Conservation (phyloP, 2,329 filamentous ascomycete species). For the Cladosporium halotolerans region DNA sequence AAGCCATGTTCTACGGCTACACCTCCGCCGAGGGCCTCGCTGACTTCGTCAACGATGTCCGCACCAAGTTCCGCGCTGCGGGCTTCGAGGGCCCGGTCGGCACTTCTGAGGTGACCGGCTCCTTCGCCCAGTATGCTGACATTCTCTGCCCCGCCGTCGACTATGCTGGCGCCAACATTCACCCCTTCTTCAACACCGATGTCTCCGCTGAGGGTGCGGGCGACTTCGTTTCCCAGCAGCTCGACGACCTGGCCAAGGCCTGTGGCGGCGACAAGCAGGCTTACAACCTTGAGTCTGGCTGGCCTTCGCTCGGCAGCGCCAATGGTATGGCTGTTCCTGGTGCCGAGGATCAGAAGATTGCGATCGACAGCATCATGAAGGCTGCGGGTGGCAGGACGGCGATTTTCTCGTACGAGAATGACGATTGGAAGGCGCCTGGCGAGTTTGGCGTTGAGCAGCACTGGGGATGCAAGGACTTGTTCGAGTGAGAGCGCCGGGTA, state of each 20-base stretch:
- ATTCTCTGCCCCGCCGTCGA: slow-evolving; percentile 69
- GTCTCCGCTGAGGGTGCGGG: slow-evolving; percentile 62
- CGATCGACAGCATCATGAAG: slow-evolving; percentile 65
- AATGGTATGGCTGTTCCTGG: slow-evolving; percentile 71
- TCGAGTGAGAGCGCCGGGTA: slow-evolving; percentile 9
- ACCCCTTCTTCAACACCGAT: slow-evolving; percentile 85
- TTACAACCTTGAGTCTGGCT: slow-evolving; percentile 85
- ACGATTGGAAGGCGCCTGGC: slow-evolving; percentile 73
- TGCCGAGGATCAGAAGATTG: slow-evolving; percentile 57
- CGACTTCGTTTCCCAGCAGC: slow-evolving; percentile 66
- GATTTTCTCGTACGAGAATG: slow-evolving; percentile 76
- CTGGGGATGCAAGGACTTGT: slow-evolving; percentile 59
- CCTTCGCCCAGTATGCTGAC: slow-evolving; percentile 59
- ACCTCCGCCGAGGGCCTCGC: slow-evolving; percentile 59
- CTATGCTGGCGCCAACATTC: slow-evolving; percentile 77
- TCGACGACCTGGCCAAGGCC: slow-evolving; percentile 61
- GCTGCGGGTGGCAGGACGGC: slow-evolving; percentile 61
- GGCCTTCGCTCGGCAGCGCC: slow-evolving; percentile 64
- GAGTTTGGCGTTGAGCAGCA: slow-evolving; percentile 67
- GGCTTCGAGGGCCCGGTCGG: slow-evolving; percentile 68
- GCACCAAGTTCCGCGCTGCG: slow-evolving; percentile 50
- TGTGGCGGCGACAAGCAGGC: slow-evolving; percentile 63
- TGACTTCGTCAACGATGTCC: slow-evolving; percentile 60
- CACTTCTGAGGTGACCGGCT: slow-evolving; percentile 77
- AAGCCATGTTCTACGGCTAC: slow-evolving; percentile 73